Evolutionary conservation across 805 yeast species (phyloP), one percentile per base, ranked within the genome.

Genomic region (Metschnikowia colocasiae): DNA sequence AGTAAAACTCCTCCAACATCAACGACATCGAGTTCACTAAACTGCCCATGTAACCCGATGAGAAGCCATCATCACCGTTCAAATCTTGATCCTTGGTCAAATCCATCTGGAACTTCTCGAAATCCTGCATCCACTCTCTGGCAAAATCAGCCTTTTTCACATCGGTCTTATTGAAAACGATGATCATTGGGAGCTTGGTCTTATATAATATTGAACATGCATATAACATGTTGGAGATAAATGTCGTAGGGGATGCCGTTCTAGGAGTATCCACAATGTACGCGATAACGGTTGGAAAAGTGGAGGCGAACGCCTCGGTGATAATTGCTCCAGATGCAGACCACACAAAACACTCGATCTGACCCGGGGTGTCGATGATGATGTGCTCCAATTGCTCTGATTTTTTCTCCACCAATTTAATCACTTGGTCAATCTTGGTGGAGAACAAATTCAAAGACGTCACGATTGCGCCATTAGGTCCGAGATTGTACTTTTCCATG

Each of bases 401-500:
- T 56, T 92, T 80, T 61, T 90, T 89, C 59, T 90, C 96, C 18
- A 92, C 86, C 32, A 94, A 72, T 32, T 79, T 78, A 41, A 94
- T 82, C 4, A 94, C 97, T 69, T 94, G 99, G 64, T 94, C 99
- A 48, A 94, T 89, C 67, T 94, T 94, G 12, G 99, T 94, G 41
- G 97, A 75, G 62, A 94, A 94, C 43, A 94, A 71, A 62, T 94
- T 94, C 51, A 94, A 74, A 18, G 96, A 88, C 0, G 99, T 94
- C 54, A 95, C 96, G 62, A 94, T 94, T 2, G 98, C 98, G 48
- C 99, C 99, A 62, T 94, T 94, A 12, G 99, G 99, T 0, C 99
- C 99, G 48, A 94, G 67, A 49, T 87, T 85, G 63, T 92, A 88
- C 62, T 91, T 91, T 58, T 90, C 94, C 98, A 92, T 94, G 37